A percentile compares a stretch with the other conserved stretches of the same genome.
These are phyloP conservation scores for Solanum acaule DNA, from an alignment of 257 asterid genomes.

Conservation along the genomic window DNA sequence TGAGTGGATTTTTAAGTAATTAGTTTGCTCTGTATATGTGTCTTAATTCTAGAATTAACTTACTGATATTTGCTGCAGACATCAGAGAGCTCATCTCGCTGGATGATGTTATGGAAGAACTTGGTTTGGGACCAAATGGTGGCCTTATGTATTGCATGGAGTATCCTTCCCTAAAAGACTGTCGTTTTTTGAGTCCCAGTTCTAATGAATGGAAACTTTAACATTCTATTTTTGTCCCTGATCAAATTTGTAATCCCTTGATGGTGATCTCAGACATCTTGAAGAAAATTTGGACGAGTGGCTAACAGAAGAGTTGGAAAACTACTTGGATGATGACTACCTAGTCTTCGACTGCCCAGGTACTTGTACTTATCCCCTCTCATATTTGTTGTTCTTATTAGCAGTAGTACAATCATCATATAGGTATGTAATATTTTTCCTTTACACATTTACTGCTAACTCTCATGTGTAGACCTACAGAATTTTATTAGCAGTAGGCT, in stretches of 20 bases:
- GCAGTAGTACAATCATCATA: background rate
- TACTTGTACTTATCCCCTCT: slow-evolving; percentile 3
- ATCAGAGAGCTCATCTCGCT: slow-evolving; percentile 74
- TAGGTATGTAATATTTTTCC: background rate
- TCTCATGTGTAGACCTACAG: background rate
- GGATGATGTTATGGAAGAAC: slow-evolving; percentile 97
- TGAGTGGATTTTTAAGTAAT: slow-evolving; percentile 1
- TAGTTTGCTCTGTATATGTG: background rate
- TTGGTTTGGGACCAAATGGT: slow-evolving; percentile 91
- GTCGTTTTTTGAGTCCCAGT: background rate
- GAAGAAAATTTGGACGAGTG: slow-evolving; percentile 92
- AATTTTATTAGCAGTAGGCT: background rate
- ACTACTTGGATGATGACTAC: slow-evolving; percentile 89
- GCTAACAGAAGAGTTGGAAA: slow-evolving; percentile 89
- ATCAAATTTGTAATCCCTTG: slow-evolving; percentile 38
- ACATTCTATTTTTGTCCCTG: background rate
- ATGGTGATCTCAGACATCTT: slow-evolving; percentile 53
- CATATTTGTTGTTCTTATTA: background rate
- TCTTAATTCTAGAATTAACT: background rate
- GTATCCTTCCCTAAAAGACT: slow-evolving; percentile 49
- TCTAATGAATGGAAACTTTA: background rate
- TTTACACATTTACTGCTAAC: background rate
- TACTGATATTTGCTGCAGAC: slow-evolving; percentile 34
- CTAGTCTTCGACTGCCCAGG: slow-evolving; percentile 96
- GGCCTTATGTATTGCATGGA: slow-evolving; percentile 99